Percentiles rank a stretch among this genome's conserved stretches.
Evolutionary conservation across 768 basidiomycete species (phyloP).

Genomic region (Hortiboletus flavorubellus): DNA sequence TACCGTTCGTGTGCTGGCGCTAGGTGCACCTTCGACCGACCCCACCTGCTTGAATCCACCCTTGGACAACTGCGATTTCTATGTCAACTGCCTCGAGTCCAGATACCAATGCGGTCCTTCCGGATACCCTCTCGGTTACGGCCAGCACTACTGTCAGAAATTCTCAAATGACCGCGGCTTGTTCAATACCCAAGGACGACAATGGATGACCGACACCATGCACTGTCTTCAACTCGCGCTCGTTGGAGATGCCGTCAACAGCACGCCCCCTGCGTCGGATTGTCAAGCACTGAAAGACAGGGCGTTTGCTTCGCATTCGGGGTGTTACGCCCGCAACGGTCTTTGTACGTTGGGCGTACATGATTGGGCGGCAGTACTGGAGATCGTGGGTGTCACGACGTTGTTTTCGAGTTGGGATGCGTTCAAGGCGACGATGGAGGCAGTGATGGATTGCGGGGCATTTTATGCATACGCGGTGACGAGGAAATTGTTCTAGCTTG

Average conservation of each 20-base stretch:
- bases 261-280: constrained; percentile 9
- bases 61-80: constrained; percentile 41
- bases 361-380: constrained; percentile 38
- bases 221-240: constrained; percentile 43
- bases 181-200: constrained; percentile 34
- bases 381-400: constrained; percentile 25
- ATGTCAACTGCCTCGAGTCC: constrained; percentile 42
- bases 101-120: constrained; percentile 42
- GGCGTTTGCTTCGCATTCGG: constrained; percentile 42
- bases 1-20: not conserved
- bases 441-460: constrained; percentile 4
- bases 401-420: constrained; percentile 17
- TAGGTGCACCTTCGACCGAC: constrained; percentile 15
- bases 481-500: constrained; percentile 6
- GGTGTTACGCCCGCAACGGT: constrained; percentile 41
- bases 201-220: constrained; percentile 46
- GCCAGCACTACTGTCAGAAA: constrained; percentile 38
- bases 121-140: constrained; percentile 45
- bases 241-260: constrained; percentile 34
- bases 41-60: constrained; percentile 30
- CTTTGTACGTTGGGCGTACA: constrained; percentile 35
- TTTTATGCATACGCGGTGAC: constrained; percentile 14
- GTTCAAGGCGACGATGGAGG: constrained; percentile 11
- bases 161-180: constrained; percentile 31
- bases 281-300: constrained; percentile 35